Conservation (phyloP, 2,329 filamentous ascomycete species). For the Cucurbitaria berberidis region DNA sequence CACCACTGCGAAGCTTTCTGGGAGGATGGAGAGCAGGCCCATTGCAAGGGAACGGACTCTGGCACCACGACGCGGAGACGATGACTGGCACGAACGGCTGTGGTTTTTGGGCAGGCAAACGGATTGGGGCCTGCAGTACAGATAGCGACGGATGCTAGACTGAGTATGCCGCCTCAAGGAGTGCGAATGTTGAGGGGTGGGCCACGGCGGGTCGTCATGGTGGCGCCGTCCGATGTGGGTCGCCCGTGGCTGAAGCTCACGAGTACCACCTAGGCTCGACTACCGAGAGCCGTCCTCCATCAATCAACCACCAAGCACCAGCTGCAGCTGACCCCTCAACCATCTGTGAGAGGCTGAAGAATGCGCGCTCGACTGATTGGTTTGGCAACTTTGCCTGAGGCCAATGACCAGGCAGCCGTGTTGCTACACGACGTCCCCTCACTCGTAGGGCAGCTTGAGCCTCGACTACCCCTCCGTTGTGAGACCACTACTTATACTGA, state of each 20-base stretch:
- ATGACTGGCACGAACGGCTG: not conserved
- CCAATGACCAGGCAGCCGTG: slow-evolving; percentile 14
- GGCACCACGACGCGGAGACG: not conserved
- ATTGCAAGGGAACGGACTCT: slow-evolving; percentile 49
- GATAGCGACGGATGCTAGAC: not conserved
- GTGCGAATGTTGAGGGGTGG: slow-evolving; percentile 5
- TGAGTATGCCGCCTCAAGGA: not conserved
- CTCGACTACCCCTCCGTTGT: slow-evolving; percentile 12
- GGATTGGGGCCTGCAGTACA: not conserved
- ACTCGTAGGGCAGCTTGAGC: slow-evolving; percentile 6
- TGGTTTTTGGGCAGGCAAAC: not conserved
- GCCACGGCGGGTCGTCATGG: slow-evolving; percentile 5
- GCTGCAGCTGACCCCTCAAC: slow-evolving; percentile 23
- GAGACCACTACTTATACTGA: slow-evolving; percentile 4
- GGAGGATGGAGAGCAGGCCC: slow-evolving; percentile 70
- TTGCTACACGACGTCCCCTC: slow-evolving; percentile 1
- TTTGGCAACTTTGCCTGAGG: not conserved
- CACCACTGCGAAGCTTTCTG: slow-evolving; percentile 61
- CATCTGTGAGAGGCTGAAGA: slow-evolving; percentile 18
- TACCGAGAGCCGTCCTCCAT: slow-evolving; percentile 4
- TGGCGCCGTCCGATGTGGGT: slow-evolving; percentile 9
- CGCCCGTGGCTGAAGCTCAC: slow-evolving; percentile 19
- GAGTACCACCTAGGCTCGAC: not conserved
- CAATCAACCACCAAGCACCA: slow-evolving; percentile 22
- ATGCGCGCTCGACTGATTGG: slow-evolving; percentile 11